Evolutionary conservation across 306 rosid species (phyloP).

Genomic region (Fragaria iinumae): DNA sequence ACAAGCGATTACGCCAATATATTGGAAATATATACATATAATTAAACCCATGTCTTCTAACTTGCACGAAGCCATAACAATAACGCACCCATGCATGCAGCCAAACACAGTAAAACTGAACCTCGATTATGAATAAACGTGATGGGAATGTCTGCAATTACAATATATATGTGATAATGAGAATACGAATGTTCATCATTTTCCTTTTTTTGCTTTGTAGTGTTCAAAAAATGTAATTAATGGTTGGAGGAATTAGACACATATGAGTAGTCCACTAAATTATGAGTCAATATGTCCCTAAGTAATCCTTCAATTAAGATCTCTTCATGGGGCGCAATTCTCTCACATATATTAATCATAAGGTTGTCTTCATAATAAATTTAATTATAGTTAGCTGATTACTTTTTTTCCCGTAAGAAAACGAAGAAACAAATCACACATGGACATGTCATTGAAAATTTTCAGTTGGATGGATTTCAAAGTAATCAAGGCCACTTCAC

Average conservation of each 20-base stretch:
- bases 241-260: too few species aligned
- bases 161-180: too few species aligned
- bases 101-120: not conserved
- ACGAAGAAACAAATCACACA: conserved; percentile 2
- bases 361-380: too few species aligned
- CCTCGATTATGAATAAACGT: not conserved
- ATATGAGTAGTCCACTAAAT: too few species aligned
- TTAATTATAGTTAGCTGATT: not conserved
- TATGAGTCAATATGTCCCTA: too few species aligned
- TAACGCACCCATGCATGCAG: not conserved
- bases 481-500: not conserved
- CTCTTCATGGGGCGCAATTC: not conserved
- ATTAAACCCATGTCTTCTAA: not conserved
- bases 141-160: not conserved
- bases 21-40: too few species aligned
- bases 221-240: too few species aligned
- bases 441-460: not conserved
- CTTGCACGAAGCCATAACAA: not conserved
- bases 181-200: too few species aligned
- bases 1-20: too few species aligned
- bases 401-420: not conserved
- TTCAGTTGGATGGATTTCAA: not conserved
- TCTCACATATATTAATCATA: not conserved
- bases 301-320: not conserved
- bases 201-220: too few species aligned